Conservation (phyloP, 2,329 filamentous ascomycete genomes). For the Chlorencoelia australis region DNA sequence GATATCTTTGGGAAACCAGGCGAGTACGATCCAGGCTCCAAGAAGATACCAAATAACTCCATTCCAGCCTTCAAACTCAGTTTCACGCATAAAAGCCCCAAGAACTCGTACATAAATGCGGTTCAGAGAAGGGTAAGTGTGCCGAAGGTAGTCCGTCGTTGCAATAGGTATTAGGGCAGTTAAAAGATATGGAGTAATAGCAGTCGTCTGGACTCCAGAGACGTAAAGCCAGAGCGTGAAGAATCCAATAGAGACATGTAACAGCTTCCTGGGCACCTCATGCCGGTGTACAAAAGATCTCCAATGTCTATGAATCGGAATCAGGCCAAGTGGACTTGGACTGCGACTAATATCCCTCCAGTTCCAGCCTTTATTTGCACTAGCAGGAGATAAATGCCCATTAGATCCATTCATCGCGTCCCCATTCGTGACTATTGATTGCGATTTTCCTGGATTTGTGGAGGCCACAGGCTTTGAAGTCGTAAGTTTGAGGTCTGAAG, state of each 20-base stretch:
- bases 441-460: constrained; percentile 27
- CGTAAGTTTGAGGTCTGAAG: constrained; percentile 33
- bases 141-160: constrained; percentile 70
- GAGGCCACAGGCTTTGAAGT: constrained; percentile 34
- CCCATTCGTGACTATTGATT: constrained; percentile 15
- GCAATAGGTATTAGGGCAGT: constrained; percentile 74
- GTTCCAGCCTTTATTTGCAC: constrained; percentile 54
- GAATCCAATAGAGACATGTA: constrained; percentile 96
- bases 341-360: constrained; percentile 87
- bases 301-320: constrained; percentile 91
- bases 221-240: constrained; percentile 80
- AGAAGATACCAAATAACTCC: constrained; percentile 95
- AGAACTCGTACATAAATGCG: constrained; percentile 73
- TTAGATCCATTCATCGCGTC: constrained; percentile 33
- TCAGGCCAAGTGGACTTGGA: constrained; percentile 84
- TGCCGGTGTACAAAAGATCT: constrained; percentile 89
- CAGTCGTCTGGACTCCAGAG: constrained; percentile 61
- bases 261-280: constrained; percentile 84
- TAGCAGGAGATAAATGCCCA: constrained; percentile 59
- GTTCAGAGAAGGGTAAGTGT: constrained; percentile 74
- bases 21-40: constrained; percentile 77
- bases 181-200: constrained; percentile 80
- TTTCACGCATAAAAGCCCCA: constrained; percentile 93
- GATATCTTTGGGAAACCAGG: constrained; percentile 87
- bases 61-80: constrained; percentile 88